Evolutionary conservation across 1,139 yeast genomes (phyloP).

Genomic region (Casaregolazyma lundiana): DNA sequence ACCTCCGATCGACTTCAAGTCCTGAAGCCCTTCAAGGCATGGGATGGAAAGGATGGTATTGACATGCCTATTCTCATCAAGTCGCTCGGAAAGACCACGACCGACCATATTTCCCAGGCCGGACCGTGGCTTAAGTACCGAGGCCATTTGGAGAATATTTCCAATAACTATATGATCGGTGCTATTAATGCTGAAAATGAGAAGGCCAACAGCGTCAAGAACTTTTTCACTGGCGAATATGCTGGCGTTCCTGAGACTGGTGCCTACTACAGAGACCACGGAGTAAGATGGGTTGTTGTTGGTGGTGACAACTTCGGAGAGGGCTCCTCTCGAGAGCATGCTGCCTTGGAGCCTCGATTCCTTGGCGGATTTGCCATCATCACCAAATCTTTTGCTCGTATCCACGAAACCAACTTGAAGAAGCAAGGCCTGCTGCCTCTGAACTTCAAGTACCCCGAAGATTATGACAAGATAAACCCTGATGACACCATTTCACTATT

Average conservation of each 20-base stretch:
- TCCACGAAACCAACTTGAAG: conserved; percentile 85
- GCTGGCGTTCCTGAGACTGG: conserved; percentile 97
- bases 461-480: conserved; percentile 91
- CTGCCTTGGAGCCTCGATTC: conserved; percentile 92
- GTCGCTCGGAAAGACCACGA: conserved; percentile 97
- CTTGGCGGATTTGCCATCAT: conserved; percentile 85
- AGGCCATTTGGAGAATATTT: conserved; percentile 98
- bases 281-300: conserved; percentile 86
- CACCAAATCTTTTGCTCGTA: conserved; percentile 95
- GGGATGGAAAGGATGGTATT: conserved; percentile 95
- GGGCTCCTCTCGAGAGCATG: conserved; percentile 99
- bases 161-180: conserved; percentile 99
- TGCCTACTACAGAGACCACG: conserved; percentile 88
- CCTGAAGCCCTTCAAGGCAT: conserved; percentile 83
- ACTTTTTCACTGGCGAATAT: conserved; percentile 88
- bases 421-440: conserved; percentile 96
- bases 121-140: conserved; percentile 99
- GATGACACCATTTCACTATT: conserved; percentile 84
- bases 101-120: conserved; percentile 99
- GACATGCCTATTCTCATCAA: conserved; percentile 92
- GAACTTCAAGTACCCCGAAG: conserved; percentile 83
- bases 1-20: conserved; percentile 84
- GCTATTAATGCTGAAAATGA: conserved; percentile 96
- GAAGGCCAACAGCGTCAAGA: conserved; percentile 88
- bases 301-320: conserved; percentile 99